Base-by-base conservation (phyloP, 805 yeast species). In the Hanseniaspora thailandica region DNA sequence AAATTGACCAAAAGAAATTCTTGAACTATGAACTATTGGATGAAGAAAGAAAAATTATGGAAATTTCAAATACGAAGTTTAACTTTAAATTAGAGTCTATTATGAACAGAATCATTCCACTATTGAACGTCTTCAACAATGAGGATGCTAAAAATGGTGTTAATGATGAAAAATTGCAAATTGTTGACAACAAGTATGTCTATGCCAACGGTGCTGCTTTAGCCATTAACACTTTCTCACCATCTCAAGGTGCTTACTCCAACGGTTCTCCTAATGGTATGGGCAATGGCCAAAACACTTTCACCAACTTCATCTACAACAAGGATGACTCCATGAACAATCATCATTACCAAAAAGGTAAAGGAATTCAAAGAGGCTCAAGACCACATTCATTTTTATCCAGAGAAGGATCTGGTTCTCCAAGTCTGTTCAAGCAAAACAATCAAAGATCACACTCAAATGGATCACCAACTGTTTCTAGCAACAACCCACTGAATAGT, bases 1-100 rank as follows among this genome's bases (percentile, higher is more conserved):
- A n/a, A 26, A 12, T 15, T 28, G 31, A 30, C 10, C 28, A 36
- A 10, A 43, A 50, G 26, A 23, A 28, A 10, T 50, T 43, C 25
- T 35, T 50, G 23, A 43, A 50, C 15, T 50, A 43, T 28, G 54
- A 50, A 20, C 22, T 50, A 4, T 23, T 50, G 17, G 47, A 50
- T 43, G 54, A 50, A 43, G 47, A 41, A 34, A 50, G 47, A 35
- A 15, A 23, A 9, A 50, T 50, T 2, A 43, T 50, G 47, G 54
- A 50, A 7, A 43, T 50, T 35, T 44, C 47, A 9, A 19, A n/a
- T 4, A 12, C 36, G 7, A 43, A 50, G 15, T 50, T 50, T 31
- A 43, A 43, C 10, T 43, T 36, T 3, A 50, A 50, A 20, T 34
- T 50, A 20, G 47, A 50, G 22, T 40, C 44, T n/a, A 35, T 50